Conservation (phyloP, 805 yeast genomes). For the Torulaspora franciscae region DNA sequence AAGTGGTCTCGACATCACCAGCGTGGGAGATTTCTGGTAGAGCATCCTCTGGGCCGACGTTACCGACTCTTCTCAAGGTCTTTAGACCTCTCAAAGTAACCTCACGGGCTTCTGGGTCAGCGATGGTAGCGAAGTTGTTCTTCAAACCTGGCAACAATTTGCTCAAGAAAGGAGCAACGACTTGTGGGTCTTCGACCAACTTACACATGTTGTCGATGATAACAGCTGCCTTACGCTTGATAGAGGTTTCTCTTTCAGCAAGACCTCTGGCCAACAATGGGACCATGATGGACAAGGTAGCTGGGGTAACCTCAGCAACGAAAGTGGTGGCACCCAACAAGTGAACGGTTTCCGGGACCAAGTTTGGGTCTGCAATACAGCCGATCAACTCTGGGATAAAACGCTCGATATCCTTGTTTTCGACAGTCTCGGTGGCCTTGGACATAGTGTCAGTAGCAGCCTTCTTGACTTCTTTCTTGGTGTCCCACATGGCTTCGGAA, state of each 20-base stretch:
- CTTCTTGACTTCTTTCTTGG: constrained; percentile 95
- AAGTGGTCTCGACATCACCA: constrained; percentile 90
- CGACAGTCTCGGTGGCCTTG: constrained; percentile 94
- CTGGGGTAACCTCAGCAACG: constrained; percentile 99
- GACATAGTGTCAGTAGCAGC: constrained; percentile 95
- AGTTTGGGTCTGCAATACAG: constrained; percentile 95
- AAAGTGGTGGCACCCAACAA: constrained; percentile 98
- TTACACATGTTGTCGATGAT: constrained; percentile 99
- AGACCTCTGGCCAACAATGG: constrained; percentile 99
- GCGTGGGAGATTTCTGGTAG: constrained; percentile 98
- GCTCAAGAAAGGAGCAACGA: constrained; percentile 98
- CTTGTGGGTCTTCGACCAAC: constrained; percentile 99
- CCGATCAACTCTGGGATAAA: constrained; percentile 96
- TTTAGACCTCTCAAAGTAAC: constrained; percentile 94
- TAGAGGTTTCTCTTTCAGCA: constrained; percentile 98
- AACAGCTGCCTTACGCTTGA: constrained; percentile 99
- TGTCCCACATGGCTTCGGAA: constrained; percentile 99
- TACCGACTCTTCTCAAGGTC: constrained; percentile 99
- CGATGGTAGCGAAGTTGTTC: constrained; percentile 90
- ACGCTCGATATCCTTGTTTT: constrained; percentile 99
- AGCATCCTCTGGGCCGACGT: constrained; percentile 79
- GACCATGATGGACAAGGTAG: constrained; percentile 98
- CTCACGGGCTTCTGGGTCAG: constrained; percentile 99
- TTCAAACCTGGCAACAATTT: constrained; percentile 94
- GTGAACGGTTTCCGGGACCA: constrained; percentile 98